Evolutionary conservation across 306 rosid species (phyloP).

Genomic region (Acacia confusa): DNA sequence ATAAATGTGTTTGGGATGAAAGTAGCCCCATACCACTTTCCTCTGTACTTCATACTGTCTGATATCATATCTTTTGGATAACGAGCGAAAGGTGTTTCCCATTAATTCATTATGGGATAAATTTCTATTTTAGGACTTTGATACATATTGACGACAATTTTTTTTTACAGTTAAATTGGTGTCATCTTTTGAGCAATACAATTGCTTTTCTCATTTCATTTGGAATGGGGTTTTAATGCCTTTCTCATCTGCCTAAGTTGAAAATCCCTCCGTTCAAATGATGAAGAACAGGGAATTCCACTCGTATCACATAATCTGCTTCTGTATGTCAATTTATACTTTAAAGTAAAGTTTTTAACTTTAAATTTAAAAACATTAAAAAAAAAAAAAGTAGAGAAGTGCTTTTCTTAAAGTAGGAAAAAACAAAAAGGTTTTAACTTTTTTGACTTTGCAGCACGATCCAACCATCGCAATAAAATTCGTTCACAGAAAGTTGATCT

Average conservation of each 20-base stretch:
- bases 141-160: not conserved
- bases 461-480: not conserved
- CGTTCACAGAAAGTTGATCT: not conserved
- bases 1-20: not conserved
- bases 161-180: not conserved
- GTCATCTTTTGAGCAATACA: not conserved
- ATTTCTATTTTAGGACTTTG: not conserved
- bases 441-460: not conserved
- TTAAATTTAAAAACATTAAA: not conserved
- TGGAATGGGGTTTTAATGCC: not conserved
- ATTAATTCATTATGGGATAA: not conserved
- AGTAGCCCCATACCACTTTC: not conserved
- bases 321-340: not conserved
- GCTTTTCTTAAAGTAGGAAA: not conserved
- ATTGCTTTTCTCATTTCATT: not conserved
- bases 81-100: not conserved
- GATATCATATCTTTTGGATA: not conserved
- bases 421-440: not conserved
- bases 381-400: not conserved
- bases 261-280: not conserved
- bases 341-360: not conserved
- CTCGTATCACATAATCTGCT: not conserved
- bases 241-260: not conserved
- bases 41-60: not conserved
- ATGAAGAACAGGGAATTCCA: not conserved